Conservation (phyloP, 192 early-diverging fungal genomes). For the Funneliformis geosporum region DNA sequence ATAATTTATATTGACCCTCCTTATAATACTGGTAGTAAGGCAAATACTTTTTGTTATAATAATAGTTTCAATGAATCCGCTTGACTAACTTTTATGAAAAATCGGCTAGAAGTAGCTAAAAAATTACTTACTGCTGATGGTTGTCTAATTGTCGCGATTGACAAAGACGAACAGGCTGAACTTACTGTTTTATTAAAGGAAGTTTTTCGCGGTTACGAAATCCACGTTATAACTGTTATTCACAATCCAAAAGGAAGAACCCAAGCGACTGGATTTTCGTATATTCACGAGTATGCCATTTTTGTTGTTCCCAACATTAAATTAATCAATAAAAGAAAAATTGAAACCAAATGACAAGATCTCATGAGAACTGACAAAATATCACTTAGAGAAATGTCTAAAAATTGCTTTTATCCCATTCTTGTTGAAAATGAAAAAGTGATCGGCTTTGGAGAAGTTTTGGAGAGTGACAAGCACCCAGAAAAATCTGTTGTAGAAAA, state of each 20-base stretch:
- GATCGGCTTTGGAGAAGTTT: neutral
- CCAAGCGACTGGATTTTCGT: neutral
- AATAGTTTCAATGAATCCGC: neutral
- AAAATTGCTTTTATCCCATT: neutral
- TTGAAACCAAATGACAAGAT: neutral
- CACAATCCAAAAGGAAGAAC: neutral
- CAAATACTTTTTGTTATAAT: neutral
- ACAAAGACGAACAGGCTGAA: neutral
- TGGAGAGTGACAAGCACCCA: neutral
- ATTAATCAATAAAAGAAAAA: neutral
- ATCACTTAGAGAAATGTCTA: neutral
- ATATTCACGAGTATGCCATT: neutral
- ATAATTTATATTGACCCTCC: constrained; percentile 1
- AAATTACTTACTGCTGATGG: neutral
- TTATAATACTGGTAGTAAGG: neutral
- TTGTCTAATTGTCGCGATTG: neutral
- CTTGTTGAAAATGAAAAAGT: neutral
- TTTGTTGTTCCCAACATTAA: neutral
- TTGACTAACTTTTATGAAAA: constrained; percentile 2
- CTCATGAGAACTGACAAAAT: neutral
- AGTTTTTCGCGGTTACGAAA: neutral
- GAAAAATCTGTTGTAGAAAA: neutral
- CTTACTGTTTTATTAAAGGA: neutral
- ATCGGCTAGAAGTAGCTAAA: neutral
- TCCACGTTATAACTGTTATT: neutral